Base-by-base conservation (phyloP, 1,284 basidiomycete species). In the Fistulinella staudtii region DNA sequence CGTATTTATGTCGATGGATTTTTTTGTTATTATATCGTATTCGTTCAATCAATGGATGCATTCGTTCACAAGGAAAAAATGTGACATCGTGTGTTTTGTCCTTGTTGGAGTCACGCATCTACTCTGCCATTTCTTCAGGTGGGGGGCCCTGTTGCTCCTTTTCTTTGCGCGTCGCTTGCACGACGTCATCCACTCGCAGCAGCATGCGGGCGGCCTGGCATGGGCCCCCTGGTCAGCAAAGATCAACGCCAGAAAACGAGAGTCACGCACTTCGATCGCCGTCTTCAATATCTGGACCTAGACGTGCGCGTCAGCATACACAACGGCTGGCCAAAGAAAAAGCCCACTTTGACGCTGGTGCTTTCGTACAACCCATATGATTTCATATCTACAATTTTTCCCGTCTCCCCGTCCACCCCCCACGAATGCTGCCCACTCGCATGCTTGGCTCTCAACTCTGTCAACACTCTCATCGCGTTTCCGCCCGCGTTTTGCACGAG, bases 201-300 rank as follows among this genome's bases (percentile, higher is more conserved):
- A 97, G 72, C 69, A 98, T 83, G 13, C 92, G 89, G 0, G 95
- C 89, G 31, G 87, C 89, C 83, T 85, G 10, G 44, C n/a, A n/a
- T n/a, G n/a, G n/a, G n/a, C n/a, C n/a, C n/a, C n/a, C n/a, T n/a
- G n/a, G n/a, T n/a, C n/a, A n/a, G n/a, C n/a, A n/a, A n/a, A n/a
- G n/a, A n/a, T n/a, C n/a, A n/a, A n/a, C n/a, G n/a, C n/a, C n/a
- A n/a, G n/a, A n/a, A n/a, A n/a, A n/a, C n/a, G 14, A 45, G 17
- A 29, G 5, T 13, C 39, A 60, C 62, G 5, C 50, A 82, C 86
- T 78, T 98, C 93, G 55, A 98, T 88, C 14, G 95, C 94, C 9
- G 95, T 99, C 79, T 99, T 98, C 61, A 97, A 73, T 15, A 87
- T 98, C 76, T 98, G 95, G 40, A 96, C 88, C 85, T 83, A 50